Base-by-base conservation (phyloP, 1,284 basidiomycete species). In the Pisolithus thermaeus region DNA sequence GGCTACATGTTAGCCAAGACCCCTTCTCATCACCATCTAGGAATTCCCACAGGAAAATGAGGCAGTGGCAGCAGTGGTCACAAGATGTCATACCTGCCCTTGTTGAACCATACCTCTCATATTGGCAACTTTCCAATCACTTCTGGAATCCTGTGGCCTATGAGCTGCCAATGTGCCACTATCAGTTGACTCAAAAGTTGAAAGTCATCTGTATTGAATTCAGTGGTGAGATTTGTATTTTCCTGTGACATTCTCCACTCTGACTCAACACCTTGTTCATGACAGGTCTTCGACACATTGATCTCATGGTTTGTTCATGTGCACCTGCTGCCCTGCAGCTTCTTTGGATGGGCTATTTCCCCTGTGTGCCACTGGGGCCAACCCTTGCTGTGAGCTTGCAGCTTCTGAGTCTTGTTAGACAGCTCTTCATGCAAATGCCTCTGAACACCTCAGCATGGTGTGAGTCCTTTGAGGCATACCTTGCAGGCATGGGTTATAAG, bases 371-470 rank as follows among this genome's bases (percentile, higher is more conserved):
- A 27, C 23, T 52, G 8, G 47, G 47, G 3, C 58, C 55, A 14
- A 40, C 46, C 2, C 37, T 58, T 5, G 55, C 57, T 27, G 52
- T 58, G 14, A 14, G 52, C 39, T n/a, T 55, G 14, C 18, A 48
- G 12, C 20, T 59, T 7, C 44, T 59, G 9, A 38, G 49, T 4
- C 39, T 59, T 22, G 49, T 56, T 8, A 40, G 40, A 12, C 37
- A 45, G 2, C 50, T 55, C 18, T 57, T 56, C 41, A 28, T 55
- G 4, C 41, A 30, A 11, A 47, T 50, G 12, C 28, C 53, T 25
- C 55, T 50, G 4, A 58, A 58, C 30, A 51, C 30, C 14, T 47
- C 55, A 16, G 57, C 51, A 12, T 58, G 50, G 47, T 52, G 52
- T n/a, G 49, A 58, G 12, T 49, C 55, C 2, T 30, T 58, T 6